These are phyloP conservation scores for Boletus coccyginus DNA, from an alignment of 768 basidiomycete species.

Conservation along the genomic window DNA sequence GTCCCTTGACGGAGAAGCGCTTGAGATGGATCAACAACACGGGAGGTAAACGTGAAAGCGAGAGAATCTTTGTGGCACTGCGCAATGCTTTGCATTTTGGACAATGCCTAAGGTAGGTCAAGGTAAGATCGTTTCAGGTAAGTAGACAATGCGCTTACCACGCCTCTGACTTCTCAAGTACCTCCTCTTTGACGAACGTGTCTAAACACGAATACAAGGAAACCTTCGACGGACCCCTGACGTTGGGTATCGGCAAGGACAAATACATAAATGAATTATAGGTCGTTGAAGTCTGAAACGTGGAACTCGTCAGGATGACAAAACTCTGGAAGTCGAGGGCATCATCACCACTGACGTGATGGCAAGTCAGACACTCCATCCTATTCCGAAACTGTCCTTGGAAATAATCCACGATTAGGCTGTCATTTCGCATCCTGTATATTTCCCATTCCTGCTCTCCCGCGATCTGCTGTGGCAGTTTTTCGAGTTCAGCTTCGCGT, in stretches of 20 bases:
- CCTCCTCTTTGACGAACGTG: slow-evolving; percentile 85
- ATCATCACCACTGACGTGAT: slow-evolving; percentile 59
- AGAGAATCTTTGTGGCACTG: slow-evolving; percentile 81
- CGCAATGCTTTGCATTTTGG: slow-evolving; percentile 90
- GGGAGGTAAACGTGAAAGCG: slow-evolving; percentile 89
- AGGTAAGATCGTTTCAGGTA: not conserved
- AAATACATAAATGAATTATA: slow-evolving; percentile 97
- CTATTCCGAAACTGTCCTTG: slow-evolving; percentile 95
- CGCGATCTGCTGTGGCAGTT: slow-evolving; percentile 81
- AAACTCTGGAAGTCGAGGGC: not conserved
- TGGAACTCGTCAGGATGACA: slow-evolving; percentile 8
- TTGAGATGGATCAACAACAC: slow-evolving; percentile 91
- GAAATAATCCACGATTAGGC: slow-evolving; percentile 93
- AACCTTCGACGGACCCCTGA: slow-evolving; percentile 54
- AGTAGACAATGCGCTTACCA: slow-evolving; percentile 54
- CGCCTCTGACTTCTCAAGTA: slow-evolving; percentile 89
- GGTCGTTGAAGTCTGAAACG: slow-evolving; percentile 85
- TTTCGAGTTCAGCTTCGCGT: slow-evolving; percentile 86
- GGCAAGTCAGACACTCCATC: slow-evolving; percentile 86
- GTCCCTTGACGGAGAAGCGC: slow-evolving; percentile 86
- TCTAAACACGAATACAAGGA: slow-evolving; percentile 81
- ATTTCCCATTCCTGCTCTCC: slow-evolving; percentile 91
- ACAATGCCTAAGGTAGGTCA: slow-evolving; percentile 69
- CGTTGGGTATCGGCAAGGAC: slow-evolving; percentile 80
- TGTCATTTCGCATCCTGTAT: slow-evolving; percentile 89